phyloP scores from a whole-genome alignment of 257 asterid species.

The Voacanga thouarsii region DNA sequence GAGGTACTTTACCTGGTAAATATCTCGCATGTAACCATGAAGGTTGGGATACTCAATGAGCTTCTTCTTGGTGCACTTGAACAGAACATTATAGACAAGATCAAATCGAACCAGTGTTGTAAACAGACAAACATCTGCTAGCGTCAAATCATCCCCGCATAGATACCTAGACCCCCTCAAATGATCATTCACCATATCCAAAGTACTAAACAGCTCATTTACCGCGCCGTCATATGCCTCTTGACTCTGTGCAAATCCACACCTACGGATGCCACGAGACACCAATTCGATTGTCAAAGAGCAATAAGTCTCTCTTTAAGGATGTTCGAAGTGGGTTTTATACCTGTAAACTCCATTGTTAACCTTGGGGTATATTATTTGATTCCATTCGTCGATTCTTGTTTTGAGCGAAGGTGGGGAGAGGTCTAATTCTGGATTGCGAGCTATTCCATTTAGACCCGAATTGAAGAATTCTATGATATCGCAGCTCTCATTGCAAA shows the following conservation, averaged over 20 bases:
- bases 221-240: constrained; percentile 75
- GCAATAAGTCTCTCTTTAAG: not conserved
- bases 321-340: not conserved
- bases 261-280: constrained; percentile 37
- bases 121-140: constrained; percentile 88
- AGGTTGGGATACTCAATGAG: constrained; percentile 66
- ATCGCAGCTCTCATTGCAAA: constrained; percentile 92
- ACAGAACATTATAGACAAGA: constrained; percentile 72
- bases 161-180: constrained; percentile 55
- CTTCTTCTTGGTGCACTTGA: constrained; percentile 97
- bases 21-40: constrained; percentile 72
- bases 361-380: constrained; percentile 62
- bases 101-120: constrained; percentile 90
- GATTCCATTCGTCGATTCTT: constrained; percentile 68
- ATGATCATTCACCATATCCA: constrained; percentile 72
- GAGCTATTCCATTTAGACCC: constrained; percentile 54
- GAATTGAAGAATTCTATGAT: constrained; percentile 66
- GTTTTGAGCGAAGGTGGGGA: constrained; percentile 54
- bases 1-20: constrained; percentile 65
- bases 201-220: constrained; percentile 51
- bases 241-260: constrained; percentile 97
- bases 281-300: not conserved
- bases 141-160: constrained; percentile 74
- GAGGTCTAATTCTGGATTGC: constrained; percentile 62
- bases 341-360: constrained; percentile 95